A percentile compares a stretch with the other conserved stretches of the same genome.
Conservation (phyloP, 805 yeast species). For the Wickerhamiella alocasiicola region DNA sequence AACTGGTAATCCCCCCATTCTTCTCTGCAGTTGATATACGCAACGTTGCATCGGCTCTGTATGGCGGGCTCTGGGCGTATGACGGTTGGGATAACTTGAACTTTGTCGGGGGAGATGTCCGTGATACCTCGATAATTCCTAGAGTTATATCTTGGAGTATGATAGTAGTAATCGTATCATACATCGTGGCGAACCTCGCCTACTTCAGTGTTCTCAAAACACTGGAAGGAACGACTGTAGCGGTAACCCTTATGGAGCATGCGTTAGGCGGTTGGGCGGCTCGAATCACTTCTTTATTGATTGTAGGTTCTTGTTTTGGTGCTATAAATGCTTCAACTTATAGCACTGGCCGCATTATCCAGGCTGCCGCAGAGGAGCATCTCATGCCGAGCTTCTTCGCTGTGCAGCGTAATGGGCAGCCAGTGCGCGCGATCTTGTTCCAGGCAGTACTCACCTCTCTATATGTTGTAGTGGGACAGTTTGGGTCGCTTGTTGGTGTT, state of each 20-base stretch:
- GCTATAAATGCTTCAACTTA: slow-evolving; percentile 31
- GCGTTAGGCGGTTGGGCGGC: slow-evolving; percentile 25
- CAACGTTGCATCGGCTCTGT: slow-evolving; percentile 28
- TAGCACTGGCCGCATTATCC: slow-evolving; percentile 28
- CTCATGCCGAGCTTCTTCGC: slow-evolving; percentile 26
- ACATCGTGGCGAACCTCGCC: slow-evolving; percentile 28
- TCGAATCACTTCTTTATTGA: slow-evolving; percentile 25
- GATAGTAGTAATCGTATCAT: slow-evolving; percentile 30
- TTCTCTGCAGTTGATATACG: slow-evolving; percentile 23
- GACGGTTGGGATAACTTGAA: slow-evolving; percentile 37
- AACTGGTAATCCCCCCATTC: slow-evolving; percentile 18
- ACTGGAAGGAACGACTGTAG: slow-evolving; percentile 27
- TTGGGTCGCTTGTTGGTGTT: slow-evolving; percentile 27
- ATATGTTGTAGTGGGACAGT: slow-evolving; percentile 30
- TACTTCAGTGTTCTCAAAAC: slow-evolving; percentile 63
- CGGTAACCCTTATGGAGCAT: slow-evolving; percentile 26
- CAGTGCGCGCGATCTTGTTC: slow-evolving; percentile 27
- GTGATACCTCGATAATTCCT: slow-evolving; percentile 28
- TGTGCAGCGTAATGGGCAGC: slow-evolving; percentile 21
- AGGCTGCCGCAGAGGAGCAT: slow-evolving; percentile 28
- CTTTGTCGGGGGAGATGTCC: slow-evolving; percentile 32
- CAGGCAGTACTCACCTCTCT: slow-evolving; percentile 24
- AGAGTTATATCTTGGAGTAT: slow-evolving; percentile 30
- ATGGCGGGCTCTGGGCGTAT: slow-evolving; percentile 34
- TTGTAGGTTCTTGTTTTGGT: slow-evolving; percentile 31